These are phyloP conservation scores for Penicillium paxilli DNA, from an alignment of 495 filamentous ascomycete genomes.

Conservation along the genomic window DNA sequence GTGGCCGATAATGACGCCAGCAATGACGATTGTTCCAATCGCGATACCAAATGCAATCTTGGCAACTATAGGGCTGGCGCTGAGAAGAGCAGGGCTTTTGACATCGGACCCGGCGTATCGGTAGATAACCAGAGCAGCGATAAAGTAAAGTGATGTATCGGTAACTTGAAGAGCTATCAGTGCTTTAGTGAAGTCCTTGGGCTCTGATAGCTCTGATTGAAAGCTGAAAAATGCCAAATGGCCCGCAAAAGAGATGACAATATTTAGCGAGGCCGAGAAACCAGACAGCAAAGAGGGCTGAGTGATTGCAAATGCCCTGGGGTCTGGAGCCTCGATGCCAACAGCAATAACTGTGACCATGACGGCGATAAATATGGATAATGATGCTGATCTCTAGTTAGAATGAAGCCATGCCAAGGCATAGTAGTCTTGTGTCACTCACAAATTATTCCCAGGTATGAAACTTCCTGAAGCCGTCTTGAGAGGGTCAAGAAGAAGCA, in stretches of 20 bases:
- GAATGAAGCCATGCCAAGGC: too few species aligned
- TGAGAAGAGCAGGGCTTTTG: constrained; percentile 66
- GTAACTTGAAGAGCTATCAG: constrained; percentile 62
- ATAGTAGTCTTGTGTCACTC: too few species aligned
- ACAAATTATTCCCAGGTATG: constrained; percentile 59
- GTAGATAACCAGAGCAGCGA: constrained; percentile 70
- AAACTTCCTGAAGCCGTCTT: constrained; percentile 58
- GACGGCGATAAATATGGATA: constrained; percentile 45
- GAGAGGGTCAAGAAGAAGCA: constrained; percentile 63
- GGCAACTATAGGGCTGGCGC: constrained; percentile 59
- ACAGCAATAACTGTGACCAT: constrained; percentile 71
- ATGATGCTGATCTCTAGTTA: constrained; percentile 12
- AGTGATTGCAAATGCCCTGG: constrained; percentile 25
- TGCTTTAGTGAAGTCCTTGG: constrained; percentile 64
- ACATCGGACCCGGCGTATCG: constrained; percentile 67
- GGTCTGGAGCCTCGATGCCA: constrained; percentile 46
- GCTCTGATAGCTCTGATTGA: constrained; percentile 73
- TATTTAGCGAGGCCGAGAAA: constrained; percentile 50
- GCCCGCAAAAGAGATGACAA: constrained; percentile 57
- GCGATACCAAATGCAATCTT: constrained; percentile 80
- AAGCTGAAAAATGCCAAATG: constrained; percentile 75
- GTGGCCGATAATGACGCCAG: constrained; percentile 70
- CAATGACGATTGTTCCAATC: constrained; percentile 68
- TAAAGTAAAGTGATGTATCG: constrained; percentile 66
- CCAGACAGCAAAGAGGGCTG: constrained; percentile 29